Evolutionary conservation across 352 stramenopile genomes (phyloP).

Genomic region (Globisporangium mamillatum): DNA sequence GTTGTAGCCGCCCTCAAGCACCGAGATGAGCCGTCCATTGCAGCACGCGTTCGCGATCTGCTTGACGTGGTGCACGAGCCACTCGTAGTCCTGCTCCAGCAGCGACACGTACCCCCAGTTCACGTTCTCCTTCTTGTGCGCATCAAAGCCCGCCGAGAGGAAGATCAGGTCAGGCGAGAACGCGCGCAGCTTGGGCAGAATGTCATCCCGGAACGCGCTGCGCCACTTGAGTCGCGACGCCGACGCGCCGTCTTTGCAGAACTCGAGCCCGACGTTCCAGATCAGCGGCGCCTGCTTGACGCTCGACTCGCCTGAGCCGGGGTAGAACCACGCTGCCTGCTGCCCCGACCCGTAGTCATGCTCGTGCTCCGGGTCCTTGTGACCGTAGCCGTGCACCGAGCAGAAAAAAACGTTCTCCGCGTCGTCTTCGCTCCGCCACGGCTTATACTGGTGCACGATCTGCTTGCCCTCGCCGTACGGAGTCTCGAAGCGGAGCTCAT

Average conservation of each 20-base stretch:
- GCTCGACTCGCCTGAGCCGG: slow-evolving; percentile 55
- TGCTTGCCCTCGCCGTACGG: slow-evolving; percentile 89
- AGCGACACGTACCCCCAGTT: slow-evolving; percentile 80
- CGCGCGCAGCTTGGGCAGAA: slow-evolving; percentile 49
- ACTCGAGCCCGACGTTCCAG: slow-evolving; percentile 61
- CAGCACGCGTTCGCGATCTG: slow-evolving; percentile 71
- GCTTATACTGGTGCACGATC: slow-evolving; percentile 89
- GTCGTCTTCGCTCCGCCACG: slow-evolving; percentile 95
- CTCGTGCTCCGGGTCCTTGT: slow-evolving; percentile 65
- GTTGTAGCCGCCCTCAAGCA: slow-evolving; percentile 87
- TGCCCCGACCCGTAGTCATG: slow-evolving; percentile 20
- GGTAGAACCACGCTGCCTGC: slow-evolving; percentile 73
- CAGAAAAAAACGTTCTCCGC: slow-evolving; percentile 96
- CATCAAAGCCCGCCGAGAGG: slow-evolving; percentile 78
- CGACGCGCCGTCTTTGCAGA: slow-evolving; percentile 48
- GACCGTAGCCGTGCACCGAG: slow-evolving; percentile 80
- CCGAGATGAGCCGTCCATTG: slow-evolving; percentile 71
- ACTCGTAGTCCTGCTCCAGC: slow-evolving; percentile 84
- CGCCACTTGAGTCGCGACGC: slow-evolving; percentile 73
- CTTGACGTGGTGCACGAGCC: slow-evolving; percentile 73
- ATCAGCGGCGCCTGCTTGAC: slow-evolving; percentile 46
- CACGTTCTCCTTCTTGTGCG: slow-evolving; percentile 73
- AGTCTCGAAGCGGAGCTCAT: slow-evolving; percentile 83
- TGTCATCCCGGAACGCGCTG: slow-evolving; percentile 62
- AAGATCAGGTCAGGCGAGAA: slow-evolving; percentile 83